Conservation (phyloP, 495 filamentous ascomycete genomes). For the Annulohypoxylon moriforme region DNA sequence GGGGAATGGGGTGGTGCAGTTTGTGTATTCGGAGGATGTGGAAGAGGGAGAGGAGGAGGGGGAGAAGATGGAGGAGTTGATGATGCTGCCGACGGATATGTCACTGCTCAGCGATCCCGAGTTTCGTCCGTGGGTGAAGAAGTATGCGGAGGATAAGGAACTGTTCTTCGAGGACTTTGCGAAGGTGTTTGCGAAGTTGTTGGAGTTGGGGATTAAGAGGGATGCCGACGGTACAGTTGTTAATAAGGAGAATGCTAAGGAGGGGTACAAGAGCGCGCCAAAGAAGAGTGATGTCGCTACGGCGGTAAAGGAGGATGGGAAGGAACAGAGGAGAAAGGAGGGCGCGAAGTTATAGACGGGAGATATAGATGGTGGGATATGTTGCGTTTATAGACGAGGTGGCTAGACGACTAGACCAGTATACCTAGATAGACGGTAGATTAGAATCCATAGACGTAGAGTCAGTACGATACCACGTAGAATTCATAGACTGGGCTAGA, state of each 20-base stretch:
- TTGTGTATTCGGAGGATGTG: conserved; percentile 70
- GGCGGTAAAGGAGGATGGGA: conserved; percentile 48
- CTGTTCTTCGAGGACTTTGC: conserved; percentile 71
- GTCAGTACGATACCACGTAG: neutral
- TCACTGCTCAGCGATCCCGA: conserved; percentile 51
- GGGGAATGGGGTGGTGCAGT: conserved; percentile 65
- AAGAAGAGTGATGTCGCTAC: conserved; percentile 66
- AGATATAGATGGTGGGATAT: neutral
- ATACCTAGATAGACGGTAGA: neutral
- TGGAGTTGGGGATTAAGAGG: conserved; percentile 68
- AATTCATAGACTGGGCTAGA: conserved; percentile 8
- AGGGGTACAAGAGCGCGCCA: conserved; percentile 67
- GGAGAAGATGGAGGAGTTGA: conserved; percentile 63
- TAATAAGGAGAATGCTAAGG: conserved; percentile 65
- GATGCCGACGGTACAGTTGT: conserved; percentile 61
- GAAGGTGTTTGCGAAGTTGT: conserved; percentile 69
- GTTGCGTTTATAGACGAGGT: neutral
- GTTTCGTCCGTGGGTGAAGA: conserved; percentile 64
- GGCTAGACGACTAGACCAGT: neutral
- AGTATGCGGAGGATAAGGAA: conserved; percentile 70
- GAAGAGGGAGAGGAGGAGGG: conserved; percentile 63
- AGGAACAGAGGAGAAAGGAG: conserved; percentile 30
- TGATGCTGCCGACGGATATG: conserved; percentile 66
- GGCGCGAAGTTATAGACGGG: conserved; percentile 29
- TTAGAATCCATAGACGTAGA: conserved; percentile 1